These are phyloP conservation scores for Globisporangium parvum DNA, from an alignment of 352 stramenopile genomes.

Conservation along the genomic window DNA sequence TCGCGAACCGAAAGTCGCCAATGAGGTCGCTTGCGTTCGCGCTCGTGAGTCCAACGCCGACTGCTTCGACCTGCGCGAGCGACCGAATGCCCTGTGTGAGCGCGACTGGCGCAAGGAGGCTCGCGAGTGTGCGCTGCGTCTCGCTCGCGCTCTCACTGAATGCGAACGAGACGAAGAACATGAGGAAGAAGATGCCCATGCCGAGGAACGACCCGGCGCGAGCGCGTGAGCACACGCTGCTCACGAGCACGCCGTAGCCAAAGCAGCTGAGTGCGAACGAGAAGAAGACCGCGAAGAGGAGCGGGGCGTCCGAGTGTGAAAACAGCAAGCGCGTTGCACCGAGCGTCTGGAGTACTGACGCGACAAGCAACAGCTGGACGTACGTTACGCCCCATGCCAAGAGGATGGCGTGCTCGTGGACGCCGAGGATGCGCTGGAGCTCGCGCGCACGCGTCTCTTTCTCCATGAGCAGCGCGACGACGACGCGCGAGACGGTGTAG, in stretches of 20 bases:
- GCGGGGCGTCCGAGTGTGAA: constrained; percentile 23
- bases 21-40: constrained; percentile 32
- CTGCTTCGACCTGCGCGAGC: constrained; percentile 53
- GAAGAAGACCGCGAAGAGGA: constrained; percentile 70
- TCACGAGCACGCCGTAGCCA: constrained; percentile 70
- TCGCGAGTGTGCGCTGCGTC: constrained; percentile 16
- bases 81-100: constrained; percentile 65
- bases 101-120: constrained; percentile 64
- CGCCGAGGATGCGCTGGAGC: constrained; percentile 89
- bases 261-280: constrained; percentile 76
- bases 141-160: constrained; percentile 58
- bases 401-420: constrained; percentile 51
- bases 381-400: constrained; percentile 79
- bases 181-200: constrained; percentile 74
- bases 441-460: constrained; percentile 91
- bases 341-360: constrained; percentile 40
- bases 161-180: constrained; percentile 69
- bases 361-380: constrained; percentile 39
- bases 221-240: constrained; percentile 49
- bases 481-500: constrained; percentile 87
- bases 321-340: constrained; percentile 35
- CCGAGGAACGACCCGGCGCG: constrained; percentile 56
- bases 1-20: constrained; percentile 48
- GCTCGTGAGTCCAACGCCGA: constrained; percentile 30
- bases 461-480: constrained; percentile 88